These are phyloP conservation scores for Plasmodium coatneyi DNA, from an alignment of 169 alveolate species.

Conservation along the genomic window DNA sequence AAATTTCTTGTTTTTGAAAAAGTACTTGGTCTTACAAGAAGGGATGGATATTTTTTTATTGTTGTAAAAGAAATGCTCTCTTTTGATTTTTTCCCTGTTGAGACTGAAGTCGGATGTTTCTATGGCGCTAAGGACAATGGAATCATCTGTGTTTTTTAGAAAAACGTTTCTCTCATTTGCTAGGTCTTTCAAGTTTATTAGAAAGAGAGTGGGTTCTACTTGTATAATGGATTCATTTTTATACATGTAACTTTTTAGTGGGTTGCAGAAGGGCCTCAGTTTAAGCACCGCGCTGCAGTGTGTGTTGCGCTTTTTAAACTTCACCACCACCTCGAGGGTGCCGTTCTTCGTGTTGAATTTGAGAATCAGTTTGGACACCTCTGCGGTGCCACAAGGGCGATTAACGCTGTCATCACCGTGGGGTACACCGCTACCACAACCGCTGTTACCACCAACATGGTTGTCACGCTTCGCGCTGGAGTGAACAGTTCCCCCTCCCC, in stretches of 20 bases:
- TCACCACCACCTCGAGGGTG: constrained; percentile 32
- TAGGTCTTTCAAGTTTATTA: constrained; percentile 39
- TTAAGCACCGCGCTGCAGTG: constrained; percentile 39
- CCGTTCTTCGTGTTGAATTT: constrained; percentile 27
- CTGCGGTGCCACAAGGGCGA: not conserved
- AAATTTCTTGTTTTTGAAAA: constrained; percentile 54
- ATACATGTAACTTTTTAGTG: constrained; percentile 37
- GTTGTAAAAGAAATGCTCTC: constrained; percentile 68
- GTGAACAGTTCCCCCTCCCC: not conserved
- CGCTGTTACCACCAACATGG: not conserved
- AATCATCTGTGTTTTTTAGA: constrained; percentile 52
- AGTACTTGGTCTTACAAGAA: constrained; percentile 37
- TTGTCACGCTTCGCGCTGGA: not conserved
- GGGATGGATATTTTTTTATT: constrained; percentile 51
- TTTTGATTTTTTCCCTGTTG: constrained; percentile 44
- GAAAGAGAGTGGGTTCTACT: constrained; percentile 67
- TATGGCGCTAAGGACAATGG: constrained; percentile 41
- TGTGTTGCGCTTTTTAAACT: constrained; percentile 27
- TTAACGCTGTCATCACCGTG: not conserved
- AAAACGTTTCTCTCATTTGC: constrained; percentile 58
- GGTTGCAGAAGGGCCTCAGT: constrained; percentile 8
- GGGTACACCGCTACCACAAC: not conserved
- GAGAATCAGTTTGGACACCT: constrained; percentile 24
- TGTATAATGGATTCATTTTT: constrained; percentile 69
- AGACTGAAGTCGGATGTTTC: constrained; percentile 57